Conservation (phyloP, 768 basidiomycete species). For the Crucibulum laeve region DNA sequence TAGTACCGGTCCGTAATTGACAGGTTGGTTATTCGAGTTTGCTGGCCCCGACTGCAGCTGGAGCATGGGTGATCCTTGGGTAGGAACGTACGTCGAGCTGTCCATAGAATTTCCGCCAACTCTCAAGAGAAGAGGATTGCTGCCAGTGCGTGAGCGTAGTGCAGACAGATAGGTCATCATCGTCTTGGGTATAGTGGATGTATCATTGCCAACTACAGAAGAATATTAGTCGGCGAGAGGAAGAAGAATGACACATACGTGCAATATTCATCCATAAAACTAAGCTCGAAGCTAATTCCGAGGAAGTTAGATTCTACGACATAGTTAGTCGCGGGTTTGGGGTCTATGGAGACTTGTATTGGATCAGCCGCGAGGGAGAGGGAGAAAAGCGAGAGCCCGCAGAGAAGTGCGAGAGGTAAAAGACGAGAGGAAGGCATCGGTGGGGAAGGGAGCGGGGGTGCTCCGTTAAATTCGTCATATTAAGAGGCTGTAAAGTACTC, state of each 20-base stretch:
- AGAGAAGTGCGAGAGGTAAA: no score
- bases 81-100: constrained; percentile 36
- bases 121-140: constrained; percentile 38
- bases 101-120: constrained; percentile 48
- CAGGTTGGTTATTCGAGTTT: constrained; percentile 42
- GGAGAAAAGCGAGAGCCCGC: not conserved
- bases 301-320: constrained; percentile 52
- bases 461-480: no score
- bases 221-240: not conserved
- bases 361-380: constrained; percentile 16
- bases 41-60: constrained; percentile 25
- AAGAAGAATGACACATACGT: constrained; percentile 11
- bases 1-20: constrained; percentile 40
- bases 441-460: no score
- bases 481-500: no score
- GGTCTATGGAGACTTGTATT: constrained; percentile 24
- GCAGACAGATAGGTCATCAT: constrained; percentile 58
- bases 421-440: no score
- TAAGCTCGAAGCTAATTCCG: constrained; percentile 63
- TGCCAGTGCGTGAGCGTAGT: constrained; percentile 42
- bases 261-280: constrained; percentile 57
- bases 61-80: constrained; percentile 37
- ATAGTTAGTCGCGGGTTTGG: constrained; percentile 27
- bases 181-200: constrained; percentile 43
- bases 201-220: constrained; percentile 45